Conservation (phyloP, 345 rosid species). For the Corymbia maculata region DNA sequence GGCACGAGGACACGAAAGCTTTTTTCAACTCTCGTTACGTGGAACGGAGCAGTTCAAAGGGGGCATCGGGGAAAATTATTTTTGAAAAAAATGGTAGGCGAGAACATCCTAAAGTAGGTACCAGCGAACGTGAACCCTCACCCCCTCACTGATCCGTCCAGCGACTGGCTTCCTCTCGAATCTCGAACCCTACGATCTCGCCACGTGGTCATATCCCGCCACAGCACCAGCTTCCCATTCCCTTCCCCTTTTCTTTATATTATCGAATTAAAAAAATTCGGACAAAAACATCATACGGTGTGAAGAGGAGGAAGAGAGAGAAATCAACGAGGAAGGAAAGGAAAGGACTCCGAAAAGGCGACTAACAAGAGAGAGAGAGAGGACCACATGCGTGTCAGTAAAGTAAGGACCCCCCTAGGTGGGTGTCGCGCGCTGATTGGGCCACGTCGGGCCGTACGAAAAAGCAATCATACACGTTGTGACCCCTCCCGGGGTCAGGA, state of each 20-base stretch:
- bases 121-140: background rate
- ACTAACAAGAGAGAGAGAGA: background rate
- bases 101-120: background rate
- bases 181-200: slow-evolving; percentile 25
- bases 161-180: background rate
- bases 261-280: background rate
- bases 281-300: background rate
- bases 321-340: background rate
- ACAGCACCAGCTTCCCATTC: background rate
- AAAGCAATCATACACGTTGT: slow-evolving; percentile 31
- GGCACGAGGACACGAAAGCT: background rate
- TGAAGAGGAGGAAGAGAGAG: background rate
- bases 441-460: slow-evolving; percentile 25
- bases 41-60: background rate
- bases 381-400: slow-evolving; percentile 85
- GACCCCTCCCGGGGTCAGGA: background rate
- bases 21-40: background rate
- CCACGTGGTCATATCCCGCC: slow-evolving; percentile 30
- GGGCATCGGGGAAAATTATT: background rate
- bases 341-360: background rate
- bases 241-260: background rate
- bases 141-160: background rate
- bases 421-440: slow-evolving; percentile 34
- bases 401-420: slow-evolving; percentile 13
- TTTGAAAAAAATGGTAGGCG: background rate